A percentile compares a stretch with the other conserved stretches of the same genome.
phyloP scores from a whole-genome alignment of 2,329 filamentous ascomycete genomes.

The Trichoderma atroviride region DNA sequence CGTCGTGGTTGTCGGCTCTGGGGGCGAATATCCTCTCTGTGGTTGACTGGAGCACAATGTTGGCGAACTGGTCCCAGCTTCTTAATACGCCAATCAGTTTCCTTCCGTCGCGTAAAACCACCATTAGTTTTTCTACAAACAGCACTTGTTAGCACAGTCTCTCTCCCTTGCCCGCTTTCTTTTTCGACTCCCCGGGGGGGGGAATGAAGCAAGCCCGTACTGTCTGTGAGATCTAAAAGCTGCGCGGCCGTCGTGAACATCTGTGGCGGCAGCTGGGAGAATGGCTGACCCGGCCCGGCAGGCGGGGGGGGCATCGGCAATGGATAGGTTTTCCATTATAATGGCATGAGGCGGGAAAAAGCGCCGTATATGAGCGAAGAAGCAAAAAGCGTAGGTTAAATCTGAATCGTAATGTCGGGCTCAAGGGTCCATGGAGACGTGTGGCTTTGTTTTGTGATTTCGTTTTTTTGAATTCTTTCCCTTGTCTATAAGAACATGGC shows the following conservation, averaged over 20 bases:
- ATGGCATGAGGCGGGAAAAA: slow-evolving; percentile 32
- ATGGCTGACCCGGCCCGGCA: slow-evolving; percentile 47
- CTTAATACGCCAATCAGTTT: slow-evolving; percentile 91
- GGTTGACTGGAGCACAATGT: slow-evolving; percentile 91
- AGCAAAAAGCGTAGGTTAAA: neutral
- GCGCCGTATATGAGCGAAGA: neutral
- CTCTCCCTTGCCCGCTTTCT: neutral
- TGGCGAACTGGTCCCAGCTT: slow-evolving; percentile 98
- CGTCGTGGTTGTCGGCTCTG: slow-evolving; percentile 46
- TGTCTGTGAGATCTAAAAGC: slow-evolving; percentile 93
- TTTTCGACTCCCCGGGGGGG: neutral
- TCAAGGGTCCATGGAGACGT: slow-evolving; percentile 19
- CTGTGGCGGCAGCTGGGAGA: slow-evolving; percentile 77
- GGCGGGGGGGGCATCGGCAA: slow-evolving; percentile 52
- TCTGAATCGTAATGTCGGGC: slow-evolving; percentile 1
- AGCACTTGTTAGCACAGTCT: slow-evolving; percentile 31
- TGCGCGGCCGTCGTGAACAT: slow-evolving; percentile 99
- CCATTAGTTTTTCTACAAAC: slow-evolving; percentile 83
- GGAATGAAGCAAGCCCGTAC: no score
- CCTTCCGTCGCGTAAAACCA: slow-evolving; percentile 87
- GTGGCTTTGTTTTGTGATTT: neutral
- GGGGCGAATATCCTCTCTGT: slow-evolving; percentile 81
- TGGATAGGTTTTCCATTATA: slow-evolving; percentile 57
- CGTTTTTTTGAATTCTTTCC: neutral
- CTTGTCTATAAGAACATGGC: slow-evolving; percentile 24